These are phyloP conservation scores for Alternaria triticina DNA, from an alignment of 2,329 filamentous ascomycete genomes.

Conservation along the genomic window DNA sequence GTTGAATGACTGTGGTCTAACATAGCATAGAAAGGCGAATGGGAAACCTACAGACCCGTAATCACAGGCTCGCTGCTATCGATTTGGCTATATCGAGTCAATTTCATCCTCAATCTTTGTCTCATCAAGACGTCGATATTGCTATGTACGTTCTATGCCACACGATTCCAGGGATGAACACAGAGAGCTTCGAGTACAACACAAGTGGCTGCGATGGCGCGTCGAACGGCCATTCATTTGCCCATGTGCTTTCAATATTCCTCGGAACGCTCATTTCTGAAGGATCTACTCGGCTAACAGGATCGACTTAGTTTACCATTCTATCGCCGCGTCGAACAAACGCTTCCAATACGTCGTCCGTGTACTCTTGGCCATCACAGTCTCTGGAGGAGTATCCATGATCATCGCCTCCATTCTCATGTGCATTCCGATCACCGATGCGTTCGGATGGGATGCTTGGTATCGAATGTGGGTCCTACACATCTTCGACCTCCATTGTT, in stretches of 20 bases:
- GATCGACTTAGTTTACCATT: constrained; percentile 34
- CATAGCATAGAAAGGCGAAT: not conserved
- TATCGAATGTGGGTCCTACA: constrained; percentile 19
- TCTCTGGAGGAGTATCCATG: constrained; percentile 34
- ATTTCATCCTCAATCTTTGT: constrained; percentile 36
- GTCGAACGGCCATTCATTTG: not conserved
- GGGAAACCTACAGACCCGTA: constrained; percentile 14
- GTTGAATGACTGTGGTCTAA: not conserved
- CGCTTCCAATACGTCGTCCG: constrained; percentile 32
- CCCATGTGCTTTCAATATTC: not conserved
- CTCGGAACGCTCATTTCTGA: not conserved
- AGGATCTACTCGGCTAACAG: not conserved
- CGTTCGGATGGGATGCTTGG: constrained; percentile 35
- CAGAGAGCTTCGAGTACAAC: not conserved
- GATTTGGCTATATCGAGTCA: constrained; percentile 39
- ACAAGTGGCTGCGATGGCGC: not conserved
- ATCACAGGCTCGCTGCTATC: constrained; percentile 21
- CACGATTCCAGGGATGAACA: not conserved
- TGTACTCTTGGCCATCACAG: constrained; percentile 28
- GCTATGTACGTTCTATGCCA: constrained; percentile 18
- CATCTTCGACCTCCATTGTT: constrained; percentile 26
- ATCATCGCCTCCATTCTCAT: constrained; percentile 33
- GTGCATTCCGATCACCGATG: constrained; percentile 36
- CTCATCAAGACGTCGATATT: constrained; percentile 45
- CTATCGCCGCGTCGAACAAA: constrained; percentile 36